Evolutionary conservation across 306 rosid species (phyloP).

Genomic region (Cicer chorassanicum): DNA sequence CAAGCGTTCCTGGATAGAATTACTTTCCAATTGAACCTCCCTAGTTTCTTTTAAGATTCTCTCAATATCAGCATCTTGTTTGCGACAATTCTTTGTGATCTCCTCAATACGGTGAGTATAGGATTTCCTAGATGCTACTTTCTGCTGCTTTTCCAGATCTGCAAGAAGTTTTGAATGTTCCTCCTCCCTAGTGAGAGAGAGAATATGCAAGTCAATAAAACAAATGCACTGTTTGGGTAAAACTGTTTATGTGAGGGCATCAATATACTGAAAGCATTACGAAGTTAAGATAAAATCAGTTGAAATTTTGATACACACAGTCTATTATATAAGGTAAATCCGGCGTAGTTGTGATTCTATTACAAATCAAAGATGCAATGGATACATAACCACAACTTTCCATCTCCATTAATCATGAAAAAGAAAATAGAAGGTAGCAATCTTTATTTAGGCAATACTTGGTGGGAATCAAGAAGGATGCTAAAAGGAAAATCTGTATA

Average conservation of each 20-base stretch:
- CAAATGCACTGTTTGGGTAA: conserved; percentile 10
- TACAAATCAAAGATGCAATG: conserved; percentile 20
- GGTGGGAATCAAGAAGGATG: conserved; percentile 28
- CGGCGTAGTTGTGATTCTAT: background rate
- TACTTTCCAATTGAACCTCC: conserved; percentile 89
- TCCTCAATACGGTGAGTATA: conserved; percentile 73
- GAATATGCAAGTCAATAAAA: conserved; percentile 37
- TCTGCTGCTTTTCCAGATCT: conserved; percentile 50
- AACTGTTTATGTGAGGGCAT: background rate
- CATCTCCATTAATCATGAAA: conserved; percentile 1
- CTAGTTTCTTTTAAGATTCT: conserved; percentile 81
- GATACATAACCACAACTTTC: background rate
- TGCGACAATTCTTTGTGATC: conserved; percentile 79
- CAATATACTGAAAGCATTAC: too few relatives aligned
- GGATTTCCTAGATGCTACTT: conserved; percentile 71
- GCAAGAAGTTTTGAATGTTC: conserved; percentile 50
- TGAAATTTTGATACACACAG: background rate
- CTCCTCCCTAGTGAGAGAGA: conserved; percentile 48
- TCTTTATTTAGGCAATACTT: conserved; percentile 19
- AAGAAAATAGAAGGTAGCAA: background rate
- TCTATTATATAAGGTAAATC: background rate
- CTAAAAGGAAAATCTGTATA: conserved; percentile 1
- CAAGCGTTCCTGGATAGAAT: conserved; percentile 83
- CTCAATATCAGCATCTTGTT: conserved; percentile 85
- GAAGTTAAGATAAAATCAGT: conserved; percentile 6